These are phyloP conservation scores for Vigna mungo DNA, from an alignment of 306 rosid species.

Conservation along the genomic window DNA sequence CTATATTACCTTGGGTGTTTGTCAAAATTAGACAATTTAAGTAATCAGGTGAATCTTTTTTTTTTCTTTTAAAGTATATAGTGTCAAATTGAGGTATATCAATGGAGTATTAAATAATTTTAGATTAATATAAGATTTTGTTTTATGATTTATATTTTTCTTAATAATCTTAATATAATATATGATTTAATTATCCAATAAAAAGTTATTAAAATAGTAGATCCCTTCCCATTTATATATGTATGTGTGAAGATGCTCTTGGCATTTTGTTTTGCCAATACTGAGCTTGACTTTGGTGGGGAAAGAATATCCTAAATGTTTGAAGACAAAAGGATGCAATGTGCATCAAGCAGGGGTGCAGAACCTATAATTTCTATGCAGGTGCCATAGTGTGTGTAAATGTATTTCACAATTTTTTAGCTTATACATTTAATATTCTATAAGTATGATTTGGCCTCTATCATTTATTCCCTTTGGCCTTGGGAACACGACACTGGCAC, in stretches of 20 bases:
- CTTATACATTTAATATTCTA: slow-evolving; percentile 2
- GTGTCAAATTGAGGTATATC: neutral
- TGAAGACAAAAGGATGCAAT: neutral
- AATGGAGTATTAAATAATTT: neutral
- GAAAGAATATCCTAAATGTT: slow-evolving; percentile 1
- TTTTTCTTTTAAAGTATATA: neutral
- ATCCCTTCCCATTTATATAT: neutral
- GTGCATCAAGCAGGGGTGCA: neutral
- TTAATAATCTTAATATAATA: no score
- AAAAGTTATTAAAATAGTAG: neutral
- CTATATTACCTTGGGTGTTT: neutral
- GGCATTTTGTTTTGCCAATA: slow-evolving; percentile 12
- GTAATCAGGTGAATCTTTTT: neutral
- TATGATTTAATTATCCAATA: neutral
- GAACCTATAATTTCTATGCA: slow-evolving; percentile 3
- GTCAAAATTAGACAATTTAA: neutral
- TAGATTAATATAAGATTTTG: neutral
- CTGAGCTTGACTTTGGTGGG: slow-evolving; percentile 23
- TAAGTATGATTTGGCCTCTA: neutral
- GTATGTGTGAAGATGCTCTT: neutral
- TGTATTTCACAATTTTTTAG: slow-evolving; percentile 2
- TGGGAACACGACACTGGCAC: slow-evolving; percentile 6
- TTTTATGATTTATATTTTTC: neutral
- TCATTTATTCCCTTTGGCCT: neutral
- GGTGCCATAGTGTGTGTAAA: slow-evolving; percentile 4